Conservation (phyloP, 2,329 filamentous ascomycete species). For the Microsporum ferrugineum region DNA sequence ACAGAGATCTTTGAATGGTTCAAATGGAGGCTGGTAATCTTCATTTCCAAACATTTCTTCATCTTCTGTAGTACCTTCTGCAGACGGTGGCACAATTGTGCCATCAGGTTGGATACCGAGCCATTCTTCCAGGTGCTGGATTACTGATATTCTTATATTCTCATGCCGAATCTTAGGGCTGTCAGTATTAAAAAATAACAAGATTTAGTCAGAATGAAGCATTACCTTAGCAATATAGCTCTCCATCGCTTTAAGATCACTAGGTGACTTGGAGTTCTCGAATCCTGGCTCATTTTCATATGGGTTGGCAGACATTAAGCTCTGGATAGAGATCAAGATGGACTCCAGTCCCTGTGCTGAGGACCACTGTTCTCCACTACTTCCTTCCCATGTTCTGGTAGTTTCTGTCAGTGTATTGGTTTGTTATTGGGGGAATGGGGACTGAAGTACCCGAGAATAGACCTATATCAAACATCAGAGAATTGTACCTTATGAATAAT, state of each 20-base stretch:
- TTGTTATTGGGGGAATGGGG: background rate
- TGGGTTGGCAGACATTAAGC: constrained; percentile 83
- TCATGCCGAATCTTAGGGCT: constrained; percentile 70
- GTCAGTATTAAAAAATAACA: background rate
- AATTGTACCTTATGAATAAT: background rate
- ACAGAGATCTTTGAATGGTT: constrained; percentile 80
- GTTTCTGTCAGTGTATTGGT: constrained; percentile 29
- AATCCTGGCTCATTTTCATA: constrained; percentile 96
- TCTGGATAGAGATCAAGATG: constrained; percentile 89
- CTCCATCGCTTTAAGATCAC: constrained; percentile 62
- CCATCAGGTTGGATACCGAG: constrained; percentile 52
- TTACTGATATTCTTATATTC: constrained; percentile 71
- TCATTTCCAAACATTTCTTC: constrained; percentile 26
- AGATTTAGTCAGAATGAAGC: background rate
- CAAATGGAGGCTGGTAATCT: constrained; percentile 51
- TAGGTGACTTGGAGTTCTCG: constrained; percentile 56
- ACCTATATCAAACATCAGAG: constrained; percentile 42
- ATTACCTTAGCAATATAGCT: constrained; percentile 67
- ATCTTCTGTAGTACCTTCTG: constrained; percentile 30
- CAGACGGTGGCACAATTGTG: constrained; percentile 26
- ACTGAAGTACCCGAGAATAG: constrained; percentile 62
- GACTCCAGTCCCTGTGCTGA: constrained; percentile 92
- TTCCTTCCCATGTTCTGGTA: constrained; percentile 74
- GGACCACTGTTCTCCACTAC: constrained; percentile 89
- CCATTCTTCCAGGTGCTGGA: constrained; percentile 72